A percentile compares a stretch with the other conserved stretches of the same genome.
These are phyloP conservation scores for Echinochloa phyllopogon DNA, from an alignment of 176 grass and related monocot genomes.

Conservation along the genomic window DNA sequence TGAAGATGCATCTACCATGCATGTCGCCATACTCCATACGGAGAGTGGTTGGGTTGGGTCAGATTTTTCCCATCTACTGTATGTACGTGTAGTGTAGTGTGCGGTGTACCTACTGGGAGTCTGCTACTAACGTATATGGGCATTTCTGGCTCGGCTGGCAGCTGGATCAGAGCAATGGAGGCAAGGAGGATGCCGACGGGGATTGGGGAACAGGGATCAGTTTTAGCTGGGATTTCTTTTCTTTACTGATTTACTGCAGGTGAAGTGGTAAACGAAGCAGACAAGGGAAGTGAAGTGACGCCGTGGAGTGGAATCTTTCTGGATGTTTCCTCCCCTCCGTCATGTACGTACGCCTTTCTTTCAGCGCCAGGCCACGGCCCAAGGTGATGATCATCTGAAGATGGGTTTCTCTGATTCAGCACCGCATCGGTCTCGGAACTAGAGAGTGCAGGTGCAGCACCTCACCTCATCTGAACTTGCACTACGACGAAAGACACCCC, in stretches of 20 bases:
- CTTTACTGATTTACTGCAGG: background rate
- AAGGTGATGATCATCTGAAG: background rate
- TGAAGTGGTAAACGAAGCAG: too few species aligned
- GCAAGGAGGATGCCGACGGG: background rate
- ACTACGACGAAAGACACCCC: too few species aligned
- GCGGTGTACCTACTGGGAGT: background rate
- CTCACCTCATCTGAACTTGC: too few species aligned
- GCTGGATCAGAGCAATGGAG: background rate
- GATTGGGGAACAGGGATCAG: background rate
- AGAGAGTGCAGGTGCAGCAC: too few species aligned
- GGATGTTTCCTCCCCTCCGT: background rate
- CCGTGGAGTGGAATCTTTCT: background rate
- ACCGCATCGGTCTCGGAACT: background rate
- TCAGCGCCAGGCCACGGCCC: background rate
- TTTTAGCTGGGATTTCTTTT: background rate
- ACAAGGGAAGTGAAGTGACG: background rate
- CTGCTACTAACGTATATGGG: background rate
- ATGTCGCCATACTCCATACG: background rate
- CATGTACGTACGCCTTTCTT: background rate
- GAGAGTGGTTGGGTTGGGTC: background rate
- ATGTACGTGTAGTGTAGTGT: too few species aligned
- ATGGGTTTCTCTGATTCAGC: background rate
- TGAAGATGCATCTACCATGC: conserved; percentile 2
- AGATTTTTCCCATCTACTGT: background rate
- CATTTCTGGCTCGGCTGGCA: background rate